A percentile compares a stretch with the other conserved stretches of the same genome.
phyloP scores from a whole-genome alignment of 805 yeast genomes.

The Cyberlindnera galapagoensis region DNA sequence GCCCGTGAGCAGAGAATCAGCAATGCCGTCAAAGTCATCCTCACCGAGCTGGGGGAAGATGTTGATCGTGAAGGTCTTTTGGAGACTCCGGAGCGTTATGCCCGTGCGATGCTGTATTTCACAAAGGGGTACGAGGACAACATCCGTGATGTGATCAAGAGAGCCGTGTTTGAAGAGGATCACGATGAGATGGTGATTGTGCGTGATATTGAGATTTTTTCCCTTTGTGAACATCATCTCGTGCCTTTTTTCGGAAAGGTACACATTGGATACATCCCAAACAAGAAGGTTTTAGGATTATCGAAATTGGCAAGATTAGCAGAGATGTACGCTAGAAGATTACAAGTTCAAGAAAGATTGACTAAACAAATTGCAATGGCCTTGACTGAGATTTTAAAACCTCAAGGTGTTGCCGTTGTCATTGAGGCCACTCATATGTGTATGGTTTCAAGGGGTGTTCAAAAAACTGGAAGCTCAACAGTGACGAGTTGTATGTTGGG shows the following conservation, averaged over 20 bases:
- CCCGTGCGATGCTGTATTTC: slow-evolving; percentile 91
- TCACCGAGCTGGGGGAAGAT: slow-evolving; percentile 89
- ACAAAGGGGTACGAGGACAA: slow-evolving; percentile 97
- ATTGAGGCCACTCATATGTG: slow-evolving; percentile 99
- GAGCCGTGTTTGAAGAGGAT: slow-evolving; percentile 96
- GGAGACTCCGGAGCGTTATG: slow-evolving; percentile 95
- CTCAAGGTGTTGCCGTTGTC: slow-evolving; percentile 97
- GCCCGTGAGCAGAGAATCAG: slow-evolving; percentile 75
- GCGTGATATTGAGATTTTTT: slow-evolving; percentile 84
- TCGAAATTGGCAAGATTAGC: slow-evolving; percentile 93
- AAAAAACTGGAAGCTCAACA: slow-evolving; percentile 89
- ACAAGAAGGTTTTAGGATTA: slow-evolving; percentile 85
- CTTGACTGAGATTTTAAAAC: slow-evolving; percentile 79
- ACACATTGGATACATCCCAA: slow-evolving; percentile 97
- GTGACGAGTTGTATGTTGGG: slow-evolving; percentile 97
- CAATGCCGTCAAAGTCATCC: slow-evolving; percentile 59
- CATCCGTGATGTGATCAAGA: slow-evolving; percentile 82
- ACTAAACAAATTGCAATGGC: slow-evolving; percentile 98
- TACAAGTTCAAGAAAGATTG: slow-evolving; percentile 96
- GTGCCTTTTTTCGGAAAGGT: slow-evolving; percentile 98
- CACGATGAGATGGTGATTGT: slow-evolving; percentile 99
- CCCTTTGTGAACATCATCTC: slow-evolving; percentile 94
- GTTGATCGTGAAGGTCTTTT: slow-evolving; percentile 78
- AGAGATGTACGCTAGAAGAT: slow-evolving; percentile 91
- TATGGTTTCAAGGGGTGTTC: slow-evolving; percentile 97